Conservation (phyloP, 1,139 yeast genomes). For the Komagataea norvegica region DNA sequence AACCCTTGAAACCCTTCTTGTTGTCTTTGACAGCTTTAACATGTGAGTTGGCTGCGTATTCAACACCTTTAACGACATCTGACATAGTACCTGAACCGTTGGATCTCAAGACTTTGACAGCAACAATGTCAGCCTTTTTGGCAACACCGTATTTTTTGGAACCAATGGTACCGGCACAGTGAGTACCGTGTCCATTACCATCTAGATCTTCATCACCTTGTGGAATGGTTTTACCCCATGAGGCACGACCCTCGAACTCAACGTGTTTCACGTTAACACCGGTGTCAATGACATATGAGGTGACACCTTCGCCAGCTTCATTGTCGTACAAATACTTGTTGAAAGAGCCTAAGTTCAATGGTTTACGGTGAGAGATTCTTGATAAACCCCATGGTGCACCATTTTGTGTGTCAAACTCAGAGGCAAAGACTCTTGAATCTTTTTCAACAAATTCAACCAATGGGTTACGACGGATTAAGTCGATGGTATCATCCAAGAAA, state of each 20-base stretch:
- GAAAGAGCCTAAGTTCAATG: slow-evolving; percentile 69
- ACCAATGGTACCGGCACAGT: slow-evolving; percentile 83
- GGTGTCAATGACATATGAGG: slow-evolving; percentile 85
- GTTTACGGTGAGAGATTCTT: slow-evolving; percentile 84
- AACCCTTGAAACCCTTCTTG: slow-evolving; percentile 71
- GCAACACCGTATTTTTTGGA: slow-evolving; percentile 75
- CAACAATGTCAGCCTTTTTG: slow-evolving; percentile 67
- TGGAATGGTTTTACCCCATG: slow-evolving; percentile 92
- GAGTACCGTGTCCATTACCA: slow-evolving; percentile 90
- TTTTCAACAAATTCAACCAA: slow-evolving; percentile 71
- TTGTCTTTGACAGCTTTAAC: slow-evolving; percentile 48
- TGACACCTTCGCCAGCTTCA: slow-evolving; percentile 89
- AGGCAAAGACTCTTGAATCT: slow-evolving; percentile 70
- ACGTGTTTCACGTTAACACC: slow-evolving; percentile 79
- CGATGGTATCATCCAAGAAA: slow-evolving; percentile 68
- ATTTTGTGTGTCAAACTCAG: slow-evolving; percentile 61
- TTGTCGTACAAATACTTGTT: slow-evolving; percentile 82
- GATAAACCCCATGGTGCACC: slow-evolving; percentile 98
- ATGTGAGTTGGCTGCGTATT: slow-evolving; percentile 67
- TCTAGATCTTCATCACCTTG: slow-evolving; percentile 75
- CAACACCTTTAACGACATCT: slow-evolving; percentile 78
- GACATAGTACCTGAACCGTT: slow-evolving; percentile 80
- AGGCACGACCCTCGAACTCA: slow-evolving; percentile 89
- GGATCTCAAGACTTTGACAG: slow-evolving; percentile 71
- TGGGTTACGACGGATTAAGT: slow-evolving; percentile 67